These are phyloP conservation scores for Ananas comosus DNA, from an alignment of 176 grass and related monocot genomes.

Conservation along the genomic window DNA sequence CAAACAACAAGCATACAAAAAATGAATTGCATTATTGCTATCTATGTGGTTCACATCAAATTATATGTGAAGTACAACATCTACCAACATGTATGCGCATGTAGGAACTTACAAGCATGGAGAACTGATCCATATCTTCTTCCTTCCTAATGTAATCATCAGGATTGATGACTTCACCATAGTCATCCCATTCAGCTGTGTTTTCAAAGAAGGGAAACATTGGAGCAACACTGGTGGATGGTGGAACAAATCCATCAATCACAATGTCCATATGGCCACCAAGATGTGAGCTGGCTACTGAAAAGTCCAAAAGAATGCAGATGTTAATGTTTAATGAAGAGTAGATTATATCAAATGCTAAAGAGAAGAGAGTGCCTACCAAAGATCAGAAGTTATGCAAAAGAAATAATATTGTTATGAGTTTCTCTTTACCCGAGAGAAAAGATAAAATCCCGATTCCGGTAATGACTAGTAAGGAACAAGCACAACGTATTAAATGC, in stretches of 20 bases:
- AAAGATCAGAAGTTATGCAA: neutral
- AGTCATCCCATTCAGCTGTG: slow-evolving; percentile 91
- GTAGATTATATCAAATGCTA: neutral
- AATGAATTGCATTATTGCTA: neutral
- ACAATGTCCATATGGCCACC: slow-evolving; percentile 59
- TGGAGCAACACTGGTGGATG: slow-evolving; percentile 60
- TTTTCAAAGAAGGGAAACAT: slow-evolving; percentile 98
- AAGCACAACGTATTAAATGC: neutral
- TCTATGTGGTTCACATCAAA: neutral
- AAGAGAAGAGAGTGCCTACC: neutral
- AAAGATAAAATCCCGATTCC: too few relatives aligned
- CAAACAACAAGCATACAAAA: neutral
- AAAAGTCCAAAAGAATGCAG: slow-evolving; percentile 6
- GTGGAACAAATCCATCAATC: slow-evolving; percentile 93
- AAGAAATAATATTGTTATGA: neutral
- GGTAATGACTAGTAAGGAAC: neutral
- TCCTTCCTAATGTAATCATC: slow-evolving; percentile 91
- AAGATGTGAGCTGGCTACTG: slow-evolving; percentile 37
- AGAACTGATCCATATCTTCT: slow-evolving; percentile 60
- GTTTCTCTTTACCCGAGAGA: too few relatives aligned
- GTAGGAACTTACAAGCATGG: slow-evolving; percentile 72
- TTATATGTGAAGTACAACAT: neutral
- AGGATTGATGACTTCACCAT: slow-evolving; percentile 95
- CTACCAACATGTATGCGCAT: neutral
- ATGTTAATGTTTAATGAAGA: neutral